Evolutionary conservation across 257 asterid species (phyloP).

Genomic region (Ligustrum vulgare): DNA sequence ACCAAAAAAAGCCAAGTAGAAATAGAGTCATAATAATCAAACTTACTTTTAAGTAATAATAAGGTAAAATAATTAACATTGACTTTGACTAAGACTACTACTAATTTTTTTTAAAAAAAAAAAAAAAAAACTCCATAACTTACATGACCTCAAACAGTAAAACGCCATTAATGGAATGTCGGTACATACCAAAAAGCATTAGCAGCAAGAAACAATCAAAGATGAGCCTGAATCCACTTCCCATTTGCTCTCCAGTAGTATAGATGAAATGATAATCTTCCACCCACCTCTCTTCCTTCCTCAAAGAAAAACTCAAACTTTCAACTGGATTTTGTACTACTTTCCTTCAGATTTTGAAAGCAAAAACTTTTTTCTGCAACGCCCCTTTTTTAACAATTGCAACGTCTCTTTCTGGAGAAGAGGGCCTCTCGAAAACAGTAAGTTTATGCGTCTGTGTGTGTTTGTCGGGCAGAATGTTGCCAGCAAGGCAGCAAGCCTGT

Average conservation of each 20-base stretch:
- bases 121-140: not conserved
- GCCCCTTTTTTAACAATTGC: slow-evolving; percentile 15
- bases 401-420: slow-evolving; percentile 19
- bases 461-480: slow-evolving; percentile 46
- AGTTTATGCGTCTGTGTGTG: slow-evolving; percentile 1
- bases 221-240: slow-evolving; percentile 35
- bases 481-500: slow-evolving; percentile 48
- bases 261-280: not conserved
- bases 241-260: slow-evolving; percentile 35
- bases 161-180: not conserved
- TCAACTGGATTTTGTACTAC: not conserved
- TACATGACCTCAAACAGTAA: not conserved
- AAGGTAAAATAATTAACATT: too few species aligned
- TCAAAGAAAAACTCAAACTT: not conserved
- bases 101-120: too few species aligned
- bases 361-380: slow-evolving; percentile 23
- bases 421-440: slow-evolving; percentile 11
- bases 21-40: not conserved
- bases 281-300: not conserved
- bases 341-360: not conserved
- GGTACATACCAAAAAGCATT: slow-evolving; percentile 52
- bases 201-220: slow-evolving; percentile 43
- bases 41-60: not conserved
- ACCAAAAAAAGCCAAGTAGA: not conserved
- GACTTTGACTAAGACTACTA: too few species aligned